Conservation (phyloP, 495 filamentous ascomycete species). For the Cenococcum geophilum region DNA sequence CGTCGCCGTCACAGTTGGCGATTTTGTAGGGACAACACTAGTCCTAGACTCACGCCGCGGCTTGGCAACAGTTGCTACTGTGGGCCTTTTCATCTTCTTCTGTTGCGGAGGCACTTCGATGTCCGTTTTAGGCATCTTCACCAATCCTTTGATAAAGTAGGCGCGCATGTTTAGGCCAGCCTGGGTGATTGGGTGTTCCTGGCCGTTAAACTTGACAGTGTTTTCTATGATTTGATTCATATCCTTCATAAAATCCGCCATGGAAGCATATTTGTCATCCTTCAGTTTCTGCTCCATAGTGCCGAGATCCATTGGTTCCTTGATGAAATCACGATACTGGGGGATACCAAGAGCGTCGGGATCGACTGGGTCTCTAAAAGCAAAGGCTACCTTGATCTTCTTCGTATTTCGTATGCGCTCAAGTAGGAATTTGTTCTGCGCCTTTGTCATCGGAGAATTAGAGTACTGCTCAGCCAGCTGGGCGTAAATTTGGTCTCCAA, state of each 20-base stretch:
- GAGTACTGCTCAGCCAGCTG: conserved; percentile 26
- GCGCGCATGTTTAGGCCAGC: conserved; percentile 56
- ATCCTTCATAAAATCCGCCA: conserved; percentile 64
- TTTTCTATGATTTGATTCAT: conserved; percentile 71
- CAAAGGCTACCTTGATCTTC: conserved; percentile 66
- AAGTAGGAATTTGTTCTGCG: conserved; percentile 52
- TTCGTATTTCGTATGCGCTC: conserved; percentile 64
- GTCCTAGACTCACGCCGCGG: conserved; percentile 25
- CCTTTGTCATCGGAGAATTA: conserved; percentile 43
- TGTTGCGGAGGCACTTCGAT: conserved; percentile 49
- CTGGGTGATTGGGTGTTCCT: conserved; percentile 61
- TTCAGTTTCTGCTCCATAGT: conserved; percentile 77
- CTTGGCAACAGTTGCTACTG: conserved; percentile 34
- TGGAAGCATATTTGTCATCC: conserved; percentile 54
- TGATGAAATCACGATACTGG: conserved; percentile 63
- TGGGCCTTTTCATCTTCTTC: conserved; percentile 53
- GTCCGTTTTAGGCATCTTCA: conserved; percentile 42
- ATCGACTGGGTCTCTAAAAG: conserved; percentile 74
- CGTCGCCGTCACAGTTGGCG: conserved; percentile 41
- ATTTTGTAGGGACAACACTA: conserved; percentile 29
- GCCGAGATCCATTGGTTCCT: conserved; percentile 72
- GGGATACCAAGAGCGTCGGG: conserved; percentile 59
- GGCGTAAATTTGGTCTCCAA: conserved; percentile 18
- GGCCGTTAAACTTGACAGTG: conserved; percentile 72
- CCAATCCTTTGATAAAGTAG: conserved; percentile 57